Evolutionary conservation across 371 early-diverging fungal genomes (phyloP).

Genomic region (Mortierella sp.): DNA sequence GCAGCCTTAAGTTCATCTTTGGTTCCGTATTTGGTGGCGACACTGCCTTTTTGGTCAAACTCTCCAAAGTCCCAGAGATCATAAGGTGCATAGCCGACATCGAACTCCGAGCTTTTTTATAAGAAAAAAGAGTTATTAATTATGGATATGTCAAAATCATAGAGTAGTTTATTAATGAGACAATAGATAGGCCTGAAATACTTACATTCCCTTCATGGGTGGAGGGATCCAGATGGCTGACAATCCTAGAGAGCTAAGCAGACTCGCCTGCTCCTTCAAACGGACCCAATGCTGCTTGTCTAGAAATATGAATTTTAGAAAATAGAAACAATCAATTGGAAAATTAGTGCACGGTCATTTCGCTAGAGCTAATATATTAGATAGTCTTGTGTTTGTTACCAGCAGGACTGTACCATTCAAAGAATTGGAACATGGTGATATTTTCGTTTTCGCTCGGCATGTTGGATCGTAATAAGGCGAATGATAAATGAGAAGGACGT

Average conservation of each 20-base stretch:
- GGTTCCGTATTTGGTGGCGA: constrained; percentile 60
- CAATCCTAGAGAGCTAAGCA: constrained; percentile 34
- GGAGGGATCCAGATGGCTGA: constrained; percentile 41
- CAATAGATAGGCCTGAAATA: not conserved
- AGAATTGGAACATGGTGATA: constrained; percentile 47
- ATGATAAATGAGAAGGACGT: not conserved
- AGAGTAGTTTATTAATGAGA: too few species aligned
- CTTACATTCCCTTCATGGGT: constrained; percentile 36
- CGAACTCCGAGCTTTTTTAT: constrained; percentile 24
- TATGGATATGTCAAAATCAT: too few species aligned
- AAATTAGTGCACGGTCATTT: not conserved
- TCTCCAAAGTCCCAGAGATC: constrained; percentile 61
- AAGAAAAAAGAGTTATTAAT: not conserved
- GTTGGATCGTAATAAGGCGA: not conserved
- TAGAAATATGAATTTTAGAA: not conserved
- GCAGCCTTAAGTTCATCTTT: constrained; percentile 53
- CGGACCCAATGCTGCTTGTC: constrained; percentile 46
- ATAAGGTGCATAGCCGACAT: constrained; percentile 53
- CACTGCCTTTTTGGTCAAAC: constrained; percentile 58
- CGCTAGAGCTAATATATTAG: not conserved
- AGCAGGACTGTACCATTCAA: constrained; percentile 40
- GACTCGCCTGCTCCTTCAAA: constrained; percentile 34
- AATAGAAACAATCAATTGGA: too few species aligned
- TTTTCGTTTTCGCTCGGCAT: constrained; percentile 25
- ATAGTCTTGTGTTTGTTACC: not conserved